Percentiles rank a stretch among this genome's conserved stretches.
phyloP scores from a whole-genome alignment of 208 protist genomes.

The Trypanosoma caninum region DNA sequence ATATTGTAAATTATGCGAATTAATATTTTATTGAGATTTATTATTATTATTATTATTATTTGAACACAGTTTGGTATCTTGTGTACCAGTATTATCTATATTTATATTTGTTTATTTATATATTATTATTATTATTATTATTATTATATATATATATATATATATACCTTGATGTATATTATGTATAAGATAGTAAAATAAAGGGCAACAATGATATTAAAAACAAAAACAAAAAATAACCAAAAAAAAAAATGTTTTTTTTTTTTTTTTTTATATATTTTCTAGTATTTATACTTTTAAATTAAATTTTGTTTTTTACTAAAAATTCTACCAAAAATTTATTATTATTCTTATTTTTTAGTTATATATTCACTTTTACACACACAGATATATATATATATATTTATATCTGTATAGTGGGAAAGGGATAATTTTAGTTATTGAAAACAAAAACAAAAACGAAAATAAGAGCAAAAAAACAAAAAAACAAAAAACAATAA shows the following conservation, averaged over 20 bases:
- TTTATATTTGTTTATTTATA: conserved; percentile 7
- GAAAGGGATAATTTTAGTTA: conserved; percentile 3
- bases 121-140: conserved; percentile 8
- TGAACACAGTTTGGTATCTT: conserved; percentile 2
- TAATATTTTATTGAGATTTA: neutral
- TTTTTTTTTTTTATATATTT: conserved; percentile 1
- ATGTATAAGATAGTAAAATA: neutral
- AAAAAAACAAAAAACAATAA: neutral
- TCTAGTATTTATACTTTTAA: no score
- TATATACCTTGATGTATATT: conserved; percentile 2
- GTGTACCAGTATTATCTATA: neutral
- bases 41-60: conserved; percentile 4
- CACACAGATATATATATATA: neutral
- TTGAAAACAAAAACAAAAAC: neutral
- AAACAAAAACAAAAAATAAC: neutral
- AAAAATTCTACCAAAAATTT: neutral
- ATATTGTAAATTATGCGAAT: neutral
- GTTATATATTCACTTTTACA: neutral
- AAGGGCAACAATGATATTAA: neutral
- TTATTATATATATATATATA: conserved; percentile 3
- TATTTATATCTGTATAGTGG: conserved; percentile 1
- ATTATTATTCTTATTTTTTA: neutral
- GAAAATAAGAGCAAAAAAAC: neutral
- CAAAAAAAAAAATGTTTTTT: neutral
- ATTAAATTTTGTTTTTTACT: neutral